Evolutionary conservation across 352 stramenopile genomes (phyloP).

Genomic region (Aphanomyces stellatus): DNA sequence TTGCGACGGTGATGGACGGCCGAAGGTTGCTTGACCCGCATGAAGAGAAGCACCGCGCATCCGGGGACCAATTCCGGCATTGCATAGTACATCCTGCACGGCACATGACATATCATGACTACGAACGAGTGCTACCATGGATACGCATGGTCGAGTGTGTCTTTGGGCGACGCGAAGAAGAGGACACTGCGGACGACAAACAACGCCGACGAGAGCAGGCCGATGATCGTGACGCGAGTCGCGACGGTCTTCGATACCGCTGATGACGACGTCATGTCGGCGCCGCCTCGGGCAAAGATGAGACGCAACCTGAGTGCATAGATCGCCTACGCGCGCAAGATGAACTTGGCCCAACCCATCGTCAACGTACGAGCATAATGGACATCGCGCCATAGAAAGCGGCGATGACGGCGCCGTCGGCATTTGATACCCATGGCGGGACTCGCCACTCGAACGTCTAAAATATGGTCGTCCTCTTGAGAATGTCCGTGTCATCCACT

Average conservation of each 20-base stretch:
- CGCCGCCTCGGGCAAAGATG: slow-evolving; percentile 66
- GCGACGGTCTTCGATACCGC: slow-evolving; percentile 44
- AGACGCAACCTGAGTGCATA: slow-evolving; percentile 42
- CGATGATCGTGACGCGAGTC: slow-evolving; percentile 45
- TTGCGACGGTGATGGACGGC: background rate
- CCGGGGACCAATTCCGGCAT: slow-evolving; percentile 59
- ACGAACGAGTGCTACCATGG: slow-evolving; percentile 58
- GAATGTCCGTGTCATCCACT: no score
- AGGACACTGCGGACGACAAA: slow-evolving; percentile 62
- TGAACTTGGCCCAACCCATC: background rate
- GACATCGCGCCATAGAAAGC: slow-evolving; percentile 62
- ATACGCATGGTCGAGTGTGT: slow-evolving; percentile 65
- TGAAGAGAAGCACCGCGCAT: slow-evolving; percentile 63
- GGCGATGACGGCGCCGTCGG: slow-evolving; percentile 36
- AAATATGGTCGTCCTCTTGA: no score
- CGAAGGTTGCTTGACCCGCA: slow-evolving; percentile 51
- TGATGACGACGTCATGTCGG: no score
- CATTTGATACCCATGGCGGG: background rate
- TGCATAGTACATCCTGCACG: slow-evolving; percentile 52
- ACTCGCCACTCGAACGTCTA: slow-evolving; percentile 45
- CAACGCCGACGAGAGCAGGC: slow-evolving; percentile 39
- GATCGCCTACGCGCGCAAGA: background rate
- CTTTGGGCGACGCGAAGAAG: slow-evolving; percentile 52
- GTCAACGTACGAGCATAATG: slow-evolving; percentile 41
- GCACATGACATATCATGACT: background rate